phyloP scores from a whole-genome alignment of 176 grass and related monocot species.

The Panicum miliaceum region DNA sequence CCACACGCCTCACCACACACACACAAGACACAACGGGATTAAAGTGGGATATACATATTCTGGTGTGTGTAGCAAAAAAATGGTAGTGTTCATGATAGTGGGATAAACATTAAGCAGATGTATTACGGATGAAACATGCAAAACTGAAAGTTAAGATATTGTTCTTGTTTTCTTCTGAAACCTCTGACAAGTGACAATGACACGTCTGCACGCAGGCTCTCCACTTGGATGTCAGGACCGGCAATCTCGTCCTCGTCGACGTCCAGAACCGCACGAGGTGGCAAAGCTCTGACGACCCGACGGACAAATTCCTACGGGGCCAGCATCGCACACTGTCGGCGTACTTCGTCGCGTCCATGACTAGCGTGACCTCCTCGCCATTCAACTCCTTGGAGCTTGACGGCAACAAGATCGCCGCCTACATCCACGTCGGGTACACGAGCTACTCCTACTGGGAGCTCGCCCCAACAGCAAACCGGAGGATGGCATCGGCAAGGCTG shows the following conservation, averaged over 20 bases:
- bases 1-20: too few species aligned
- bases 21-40: neutral
- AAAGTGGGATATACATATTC: neutral
- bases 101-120: neutral
- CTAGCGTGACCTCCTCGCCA: slow-evolving; percentile 43
- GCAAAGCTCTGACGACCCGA: slow-evolving; percentile 36
- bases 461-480: slow-evolving; percentile 3
- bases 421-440: slow-evolving; percentile 31
- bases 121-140: neutral
- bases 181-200: too few species aligned
- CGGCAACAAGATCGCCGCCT: slow-evolving; percentile 52
- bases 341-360: neutral
- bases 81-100: neutral
- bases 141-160: too few species aligned
- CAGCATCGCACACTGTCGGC: slow-evolving; percentile 3
- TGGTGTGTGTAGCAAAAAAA: neutral
- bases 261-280: slow-evolving; percentile 51
- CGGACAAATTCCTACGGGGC: slow-evolving; percentile 22
- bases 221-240: slow-evolving; percentile 40
- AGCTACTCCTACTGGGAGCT: slow-evolving; percentile 32
- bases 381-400: slow-evolving; percentile 70
- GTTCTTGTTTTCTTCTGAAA: too few species aligned
- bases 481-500: slow-evolving; percentile 37
- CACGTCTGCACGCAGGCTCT: slow-evolving; percentile 47
- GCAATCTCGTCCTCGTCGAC: slow-evolving; percentile 62